Conservation (phyloP, 805 yeast genomes). For the Metschnikowia sp. region DNA sequence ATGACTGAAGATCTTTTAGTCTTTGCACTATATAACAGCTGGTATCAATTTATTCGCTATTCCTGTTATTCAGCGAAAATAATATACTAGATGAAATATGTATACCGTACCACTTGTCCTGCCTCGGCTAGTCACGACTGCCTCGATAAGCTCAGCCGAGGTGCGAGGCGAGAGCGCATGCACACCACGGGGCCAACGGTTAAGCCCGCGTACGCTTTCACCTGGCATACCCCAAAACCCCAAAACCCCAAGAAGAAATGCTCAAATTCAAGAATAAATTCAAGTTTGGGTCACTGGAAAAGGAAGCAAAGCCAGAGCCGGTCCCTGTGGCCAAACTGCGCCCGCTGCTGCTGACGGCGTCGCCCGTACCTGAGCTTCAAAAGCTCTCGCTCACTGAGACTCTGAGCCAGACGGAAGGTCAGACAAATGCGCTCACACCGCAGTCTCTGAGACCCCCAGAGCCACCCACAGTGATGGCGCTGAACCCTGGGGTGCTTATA, state of each 20-base stretch:
- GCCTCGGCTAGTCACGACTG: too few species aligned
- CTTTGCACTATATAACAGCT: too few species aligned
- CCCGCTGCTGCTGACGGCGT: constrained; percentile 5
- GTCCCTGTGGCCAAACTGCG: constrained; percentile 2
- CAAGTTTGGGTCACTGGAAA: constrained; percentile 23
- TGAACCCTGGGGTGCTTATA: constrained; percentile 67
- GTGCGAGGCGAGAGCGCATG: too few species aligned
- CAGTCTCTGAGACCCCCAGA: constrained; percentile 1
- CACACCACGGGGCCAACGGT: too few species aligned
- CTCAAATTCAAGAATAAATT: constrained; percentile 32
- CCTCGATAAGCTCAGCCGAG: too few species aligned
- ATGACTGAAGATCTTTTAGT: too few species aligned
- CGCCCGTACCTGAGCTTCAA: constrained; percentile 11
- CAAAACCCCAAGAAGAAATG: constrained; percentile 13
- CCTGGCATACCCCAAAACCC: background rate
- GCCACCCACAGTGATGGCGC: constrained; percentile 15
- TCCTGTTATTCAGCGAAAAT: too few species aligned
- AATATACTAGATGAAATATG: too few species aligned
- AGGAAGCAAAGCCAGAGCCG: constrained; percentile 9
- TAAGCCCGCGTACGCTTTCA: too few species aligned
- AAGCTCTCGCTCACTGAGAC: constrained; percentile 9
- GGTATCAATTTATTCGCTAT: too few species aligned
- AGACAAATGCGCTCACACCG: constrained; percentile 1
- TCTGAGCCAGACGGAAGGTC: constrained; percentile 6
- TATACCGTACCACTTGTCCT: too few species aligned